Evolutionary conservation across 2,329 filamentous ascomycete species (phyloP), one percentile per base, ranked within the genome.

Genomic region (Huntiella moniliformis): DNA sequence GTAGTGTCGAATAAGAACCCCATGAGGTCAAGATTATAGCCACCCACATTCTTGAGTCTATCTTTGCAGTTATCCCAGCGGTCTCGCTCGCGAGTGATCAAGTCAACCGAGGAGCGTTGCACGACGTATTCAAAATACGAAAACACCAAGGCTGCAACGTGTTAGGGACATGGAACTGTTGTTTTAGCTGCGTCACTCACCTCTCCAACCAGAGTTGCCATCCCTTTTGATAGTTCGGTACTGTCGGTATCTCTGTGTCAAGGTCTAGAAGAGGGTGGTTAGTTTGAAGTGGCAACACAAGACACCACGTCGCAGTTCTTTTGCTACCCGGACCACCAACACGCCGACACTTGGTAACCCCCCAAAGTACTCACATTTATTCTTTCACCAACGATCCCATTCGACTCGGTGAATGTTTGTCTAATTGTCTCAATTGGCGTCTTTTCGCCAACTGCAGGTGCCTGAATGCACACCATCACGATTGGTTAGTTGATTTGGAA

Each of bases 141-240:
- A 61, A 93, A 98, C 17, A 79, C 86, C 58, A 94, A 82, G 44
- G 88, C 91, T 96, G 60, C 33, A 50, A 35, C 46, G 44, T 50
- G 49, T 38, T 13, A 49, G 45, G 28, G n/a, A 43, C 22, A 28
- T 28, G 2, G 11, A 13, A 17, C 8, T 34, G 6, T 45, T 31
- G 34, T 37, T 12, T 22, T 18, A 12, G 5, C 16, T 38, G n/a
- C 8, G 15, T 52, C 12, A 65, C 78, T 67, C 70, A 95, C 88
- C 91, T 79, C 88, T 76, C 88, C 91, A 96, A 56, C 88, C 91
- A 63, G 91, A 96, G 59, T 93, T 92, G 49, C 91, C 91, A 63
- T 96, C 88, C 45, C 91, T 88, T 61, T 82, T 79, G 59, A 94
- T 77, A 8, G 79, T 79, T 46, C 91, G 83, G 58, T 88, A 94